Evolutionary conservation across 208 protist genomes (phyloP).

Genomic region (Giardia duodenalis): DNA sequence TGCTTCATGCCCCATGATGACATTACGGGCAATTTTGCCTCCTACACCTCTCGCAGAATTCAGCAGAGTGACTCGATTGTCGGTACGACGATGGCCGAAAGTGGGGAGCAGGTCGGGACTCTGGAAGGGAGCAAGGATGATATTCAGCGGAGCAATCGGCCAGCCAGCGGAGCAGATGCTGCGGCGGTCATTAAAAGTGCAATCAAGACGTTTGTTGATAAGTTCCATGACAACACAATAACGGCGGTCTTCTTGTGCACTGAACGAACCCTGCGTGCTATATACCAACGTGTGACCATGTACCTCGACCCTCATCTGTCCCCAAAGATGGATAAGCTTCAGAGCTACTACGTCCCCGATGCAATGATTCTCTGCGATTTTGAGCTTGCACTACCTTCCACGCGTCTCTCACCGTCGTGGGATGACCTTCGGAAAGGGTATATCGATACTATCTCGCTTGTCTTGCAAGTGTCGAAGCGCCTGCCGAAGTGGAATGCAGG

Average conservation of each 20-base stretch:
- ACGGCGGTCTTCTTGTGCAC: constrained; percentile 7
- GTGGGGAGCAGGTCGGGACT: not conserved
- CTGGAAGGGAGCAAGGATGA: not conserved
- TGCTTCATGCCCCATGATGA: constrained; percentile 43
- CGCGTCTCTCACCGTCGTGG: constrained; percentile 48
- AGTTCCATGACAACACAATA: constrained; percentile 23
- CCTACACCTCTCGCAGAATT: not conserved
- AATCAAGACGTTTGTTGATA: constrained; percentile 42
- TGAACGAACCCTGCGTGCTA: not conserved
- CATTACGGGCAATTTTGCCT: too few species aligned
- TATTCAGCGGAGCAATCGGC: not conserved
- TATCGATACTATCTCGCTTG: constrained; percentile 38
- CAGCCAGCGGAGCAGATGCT: not conserved
- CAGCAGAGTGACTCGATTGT: not conserved
- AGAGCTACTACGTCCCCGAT: not conserved
- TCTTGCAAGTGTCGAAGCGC: constrained; percentile 43
- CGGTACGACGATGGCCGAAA: not conserved
- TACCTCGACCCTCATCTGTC: not conserved
- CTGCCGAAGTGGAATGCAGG: constrained; percentile 39
- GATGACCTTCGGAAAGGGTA: constrained; percentile 52
- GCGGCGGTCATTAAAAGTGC: constrained; percentile 40
- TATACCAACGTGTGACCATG: not conserved
- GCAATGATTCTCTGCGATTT: constrained; percentile 52
- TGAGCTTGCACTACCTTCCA: constrained; percentile 42
- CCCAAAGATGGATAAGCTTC: not conserved